Percentiles rank a stretch among this genome's conserved stretches.
These are phyloP conservation scores for Aspergillus fumigatiaffinis DNA, from an alignment of 2,329 filamentous ascomycete species.

Conservation along the genomic window DNA sequence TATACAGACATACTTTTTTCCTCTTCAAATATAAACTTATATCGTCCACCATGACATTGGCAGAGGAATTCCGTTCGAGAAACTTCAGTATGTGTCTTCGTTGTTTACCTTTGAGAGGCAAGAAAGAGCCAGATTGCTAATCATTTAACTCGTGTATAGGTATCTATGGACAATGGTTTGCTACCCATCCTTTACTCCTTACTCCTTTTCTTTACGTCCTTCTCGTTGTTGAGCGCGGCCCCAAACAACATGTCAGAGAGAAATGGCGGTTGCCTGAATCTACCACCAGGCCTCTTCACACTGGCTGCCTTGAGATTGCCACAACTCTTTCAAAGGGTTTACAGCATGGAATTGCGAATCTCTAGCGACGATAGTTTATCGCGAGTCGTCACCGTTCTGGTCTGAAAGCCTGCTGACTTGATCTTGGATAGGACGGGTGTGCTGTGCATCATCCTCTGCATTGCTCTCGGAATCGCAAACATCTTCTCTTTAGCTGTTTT, in stretches of 20 bases:
- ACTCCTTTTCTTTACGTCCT: not conserved
- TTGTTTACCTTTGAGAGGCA: slow-evolving; percentile 12
- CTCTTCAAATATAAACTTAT: not conserved
- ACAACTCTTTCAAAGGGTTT: not conserved
- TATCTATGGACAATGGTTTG: slow-evolving; percentile 67
- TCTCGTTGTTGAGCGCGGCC: not conserved
- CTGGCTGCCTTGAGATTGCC: slow-evolving; percentile 4
- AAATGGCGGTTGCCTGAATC: slow-evolving; percentile 19
- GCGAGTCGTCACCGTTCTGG: not conserved
- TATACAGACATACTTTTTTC: not conserved
- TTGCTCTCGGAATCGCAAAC: slow-evolving; percentile 65
- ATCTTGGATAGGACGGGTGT: slow-evolving; percentile 44
- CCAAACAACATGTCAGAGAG: slow-evolving; percentile 1
- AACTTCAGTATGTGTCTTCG: slow-evolving; percentile 58
- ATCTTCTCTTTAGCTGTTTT: slow-evolving; percentile 58
- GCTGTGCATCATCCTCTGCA: slow-evolving; percentile 61
- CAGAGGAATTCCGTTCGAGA: slow-evolving; percentile 60
- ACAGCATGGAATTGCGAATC: not conserved
- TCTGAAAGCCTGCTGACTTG: slow-evolving; percentile 12
- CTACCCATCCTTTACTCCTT: slow-evolving; percentile 16
- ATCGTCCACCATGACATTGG: slow-evolving; percentile 50
- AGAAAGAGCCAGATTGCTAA: slow-evolving; percentile 18
- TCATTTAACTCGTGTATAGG: slow-evolving; percentile 41
- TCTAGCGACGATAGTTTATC: not conserved
- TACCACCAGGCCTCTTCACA: slow-evolving; percentile 14